Evolutionary conservation across 495 filamentous ascomycete genomes (phyloP).

Genomic region (Penicillium steckii): DNA sequence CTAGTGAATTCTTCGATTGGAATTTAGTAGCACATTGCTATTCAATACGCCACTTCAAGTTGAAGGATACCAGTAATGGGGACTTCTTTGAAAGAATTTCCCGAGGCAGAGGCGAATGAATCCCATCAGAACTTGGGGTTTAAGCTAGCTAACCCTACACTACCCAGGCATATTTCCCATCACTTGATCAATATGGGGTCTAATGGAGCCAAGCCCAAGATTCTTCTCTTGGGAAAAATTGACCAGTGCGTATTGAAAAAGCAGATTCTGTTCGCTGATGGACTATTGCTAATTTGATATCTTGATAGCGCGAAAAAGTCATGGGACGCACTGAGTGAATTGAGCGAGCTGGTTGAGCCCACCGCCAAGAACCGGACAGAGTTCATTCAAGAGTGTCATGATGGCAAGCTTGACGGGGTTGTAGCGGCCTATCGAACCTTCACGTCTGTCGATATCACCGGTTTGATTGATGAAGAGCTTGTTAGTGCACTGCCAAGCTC

Average conservation of each 20-base stretch:
- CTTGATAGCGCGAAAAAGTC: slow-evolving; percentile 21
- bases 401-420: slow-evolving; percentile 66
- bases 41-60: too few species aligned
- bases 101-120: not conserved
- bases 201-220: slow-evolving; percentile 38
- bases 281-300: not conserved
- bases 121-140: not conserved
- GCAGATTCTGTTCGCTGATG: not conserved
- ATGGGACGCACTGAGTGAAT: slow-evolving; percentile 48
- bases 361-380: slow-evolving; percentile 55
- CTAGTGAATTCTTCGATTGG: not conserved
- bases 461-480: slow-evolving; percentile 65
- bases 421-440: slow-evolving; percentile 78
- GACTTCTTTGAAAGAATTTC: not conserved
- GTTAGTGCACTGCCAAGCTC: slow-evolving; percentile 56
- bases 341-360: slow-evolving; percentile 50
- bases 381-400: slow-evolving; percentile 71
- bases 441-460: slow-evolving; percentile 62
- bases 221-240: slow-evolving; percentile 57
- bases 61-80: too few species aligned
- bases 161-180: not conserved
- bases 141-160: not conserved
- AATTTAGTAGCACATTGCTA: not conserved
- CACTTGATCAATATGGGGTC: slow-evolving; percentile 14
- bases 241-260: slow-evolving; percentile 43